Base-by-base conservation (phyloP, 768 basidiomycete genomes). In the Mycena rosella region DNA sequence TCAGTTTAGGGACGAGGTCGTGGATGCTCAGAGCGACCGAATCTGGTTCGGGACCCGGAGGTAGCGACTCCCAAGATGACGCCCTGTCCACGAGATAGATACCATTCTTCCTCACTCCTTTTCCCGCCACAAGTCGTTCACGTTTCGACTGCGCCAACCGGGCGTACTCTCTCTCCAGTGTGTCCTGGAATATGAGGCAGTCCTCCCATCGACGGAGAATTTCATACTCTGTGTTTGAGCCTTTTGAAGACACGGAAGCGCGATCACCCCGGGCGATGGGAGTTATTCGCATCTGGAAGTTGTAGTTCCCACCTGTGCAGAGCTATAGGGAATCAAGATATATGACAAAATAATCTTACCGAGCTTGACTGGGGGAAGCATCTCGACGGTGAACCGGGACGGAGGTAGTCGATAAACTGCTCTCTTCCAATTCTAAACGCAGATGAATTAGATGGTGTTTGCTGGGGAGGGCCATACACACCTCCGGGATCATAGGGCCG, bases 121-220 rank as follows among this genome's bases (percentile, higher is more conserved):
- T 94, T 0, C 93, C 93, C 18, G 88, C 86, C 7, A 81, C 78
- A 14, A 95, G 86, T 34, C 92, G 88, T 29, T 81, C 82, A 17
- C 89, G 89, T 79, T 93, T 94, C 72, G 87, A 85, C 32, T 88
- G 83, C 17, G 93, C 89, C 70, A 88, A 82, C 27, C 83, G 82
- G 22, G 79, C 72, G 72, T 94, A 95, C 74, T 91, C 90, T 18
- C 74, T 68, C 77, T 94, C 93, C 13, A 95, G 80, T 2, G 79
- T 78, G 47, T 91, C 88, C 75, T 95, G 94, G 72, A 94, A 89
- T 81, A 83, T 87, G 13, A 95, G 80, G 65, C 92, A 94, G 72
- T 95, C 94, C 63, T 94, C 94, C 94, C 94, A 95, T 51, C 85
- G 82, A 29, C 94, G 84, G 88, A 91, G 93, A 40, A 95, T 82